Conservation (phyloP, 2,329 filamentous ascomycete genomes). For the Colletotrichum noveboracense region DNA sequence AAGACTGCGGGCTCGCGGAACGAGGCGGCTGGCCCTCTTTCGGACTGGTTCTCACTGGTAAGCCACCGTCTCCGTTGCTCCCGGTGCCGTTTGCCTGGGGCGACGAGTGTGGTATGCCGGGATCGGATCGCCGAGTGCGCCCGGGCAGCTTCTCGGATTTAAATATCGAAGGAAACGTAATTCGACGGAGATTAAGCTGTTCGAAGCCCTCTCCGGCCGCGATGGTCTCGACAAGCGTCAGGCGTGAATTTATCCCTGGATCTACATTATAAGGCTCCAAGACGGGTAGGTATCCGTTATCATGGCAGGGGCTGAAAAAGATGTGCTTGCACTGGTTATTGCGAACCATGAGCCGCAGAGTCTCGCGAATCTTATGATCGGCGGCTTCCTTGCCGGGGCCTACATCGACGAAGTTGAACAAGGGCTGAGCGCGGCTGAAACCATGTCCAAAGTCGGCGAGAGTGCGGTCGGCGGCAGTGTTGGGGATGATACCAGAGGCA, state of each 20-base stretch:
- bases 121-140: background rate
- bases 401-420: conserved; percentile 38
- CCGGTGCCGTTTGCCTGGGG: background rate
- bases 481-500: conserved; percentile 27
- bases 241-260: conserved; percentile 24
- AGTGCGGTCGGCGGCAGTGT: conserved; percentile 18
- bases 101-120: background rate
- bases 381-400: conserved; percentile 36
- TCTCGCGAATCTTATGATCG: conserved; percentile 36
- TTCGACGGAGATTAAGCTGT: conserved; percentile 28
- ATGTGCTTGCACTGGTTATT: conserved; percentile 33
- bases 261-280: conserved; percentile 33
- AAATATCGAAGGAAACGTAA: conserved; percentile 32
- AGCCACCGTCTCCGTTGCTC: background rate
- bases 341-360: conserved; percentile 35
- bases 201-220: conserved; percentile 30
- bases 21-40: background rate
- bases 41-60: background rate
- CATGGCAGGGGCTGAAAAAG: conserved; percentile 34
- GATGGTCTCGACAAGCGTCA: conserved; percentile 33
- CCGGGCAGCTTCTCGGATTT: conserved; percentile 27
- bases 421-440: conserved; percentile 34
- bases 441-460: conserved; percentile 33
- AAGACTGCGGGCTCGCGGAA: background rate
- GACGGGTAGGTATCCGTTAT: conserved; percentile 37